Percentiles rank a stretch among this genome's conserved stretches.
Evolutionary conservation across 2,329 filamentous ascomycete species (phyloP).

Genomic region (Cytospora chrysosperma): DNA sequence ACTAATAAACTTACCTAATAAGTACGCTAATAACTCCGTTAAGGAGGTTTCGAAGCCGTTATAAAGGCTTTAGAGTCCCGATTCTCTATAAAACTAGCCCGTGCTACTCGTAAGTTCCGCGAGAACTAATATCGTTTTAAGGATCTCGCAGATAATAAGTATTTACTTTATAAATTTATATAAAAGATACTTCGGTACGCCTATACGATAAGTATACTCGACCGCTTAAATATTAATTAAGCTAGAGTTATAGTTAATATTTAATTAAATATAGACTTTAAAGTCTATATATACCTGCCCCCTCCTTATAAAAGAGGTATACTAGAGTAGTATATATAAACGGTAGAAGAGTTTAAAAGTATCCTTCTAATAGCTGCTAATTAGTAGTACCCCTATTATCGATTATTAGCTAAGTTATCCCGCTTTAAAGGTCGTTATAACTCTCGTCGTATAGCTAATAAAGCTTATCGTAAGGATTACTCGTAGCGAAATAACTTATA

Average conservation of each 20-base stretch:
- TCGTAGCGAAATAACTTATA: not conserved
- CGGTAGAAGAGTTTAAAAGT: not conserved
- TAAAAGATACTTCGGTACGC: too few relatives aligned
- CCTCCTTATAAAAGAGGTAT: not conserved
- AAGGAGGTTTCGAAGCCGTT: too few relatives aligned
- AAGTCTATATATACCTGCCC: not conserved
- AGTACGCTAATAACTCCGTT: too few relatives aligned
- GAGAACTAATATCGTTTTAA: too few relatives aligned
- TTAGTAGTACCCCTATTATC: not conserved
- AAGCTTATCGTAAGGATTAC: not conserved
- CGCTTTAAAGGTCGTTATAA: not conserved
- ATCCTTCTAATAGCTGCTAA: not conserved
- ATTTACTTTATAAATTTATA: too few relatives aligned
- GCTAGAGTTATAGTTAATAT: not conserved
- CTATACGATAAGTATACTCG: too few relatives aligned
- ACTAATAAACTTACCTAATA: too few relatives aligned
- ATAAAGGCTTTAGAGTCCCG: not conserved
- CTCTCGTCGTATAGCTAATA: not conserved
- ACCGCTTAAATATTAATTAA: not conserved
- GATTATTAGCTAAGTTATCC: not conserved
- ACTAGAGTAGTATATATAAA: not conserved
- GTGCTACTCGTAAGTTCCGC: too few relatives aligned
- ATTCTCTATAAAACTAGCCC: too few relatives aligned
- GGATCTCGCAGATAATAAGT: too few relatives aligned
- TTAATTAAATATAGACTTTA: not conserved